Conservation (phyloP, 1,284 basidiomycete species). For the Mycosarcoma mackinlayi region DNA sequence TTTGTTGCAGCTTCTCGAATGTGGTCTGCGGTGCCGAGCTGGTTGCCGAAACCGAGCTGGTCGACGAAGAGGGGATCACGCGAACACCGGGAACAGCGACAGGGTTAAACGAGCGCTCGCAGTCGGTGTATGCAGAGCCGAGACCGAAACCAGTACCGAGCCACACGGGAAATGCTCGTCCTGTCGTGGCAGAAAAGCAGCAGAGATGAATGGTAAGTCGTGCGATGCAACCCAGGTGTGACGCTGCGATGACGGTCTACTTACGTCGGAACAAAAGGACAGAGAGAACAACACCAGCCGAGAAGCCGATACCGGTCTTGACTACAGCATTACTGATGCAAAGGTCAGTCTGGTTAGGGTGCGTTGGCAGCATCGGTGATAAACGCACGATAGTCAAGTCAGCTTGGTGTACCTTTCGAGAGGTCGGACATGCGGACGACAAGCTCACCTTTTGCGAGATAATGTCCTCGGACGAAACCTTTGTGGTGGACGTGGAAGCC, state of each 20-base stretch:
- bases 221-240: not conserved
- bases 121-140: constrained; percentile 87
- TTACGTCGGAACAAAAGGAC: constrained; percentile 93
- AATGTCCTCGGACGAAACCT: constrained; percentile 82
- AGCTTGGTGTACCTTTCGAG: not conserved
- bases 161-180: constrained; percentile 95
- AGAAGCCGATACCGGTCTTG: constrained; percentile 89
- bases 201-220: constrained; percentile 21
- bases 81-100: constrained; percentile 90
- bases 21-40: constrained; percentile 47
- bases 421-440: not conserved
- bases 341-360: constrained; percentile 45
- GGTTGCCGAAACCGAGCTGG: constrained; percentile 38
- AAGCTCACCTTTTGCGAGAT: constrained; percentile 81
- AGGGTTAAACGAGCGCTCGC: constrained; percentile 95
- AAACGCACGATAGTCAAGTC: not conserved
- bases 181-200: constrained; percentile 71
- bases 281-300: constrained; percentile 90
- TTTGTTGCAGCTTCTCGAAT: constrained; percentile 61
- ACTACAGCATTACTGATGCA: constrained; percentile 72
- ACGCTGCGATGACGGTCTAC: constrained; percentile 69
- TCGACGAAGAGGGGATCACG: constrained; percentile 72
- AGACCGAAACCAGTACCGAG: constrained; percentile 90
- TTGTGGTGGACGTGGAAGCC: constrained; percentile 44
- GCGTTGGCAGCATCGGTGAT: not conserved